Evolutionary conservation across 2,329 filamentous ascomycete species (phyloP).

Genomic region (Colletotrichum eleusines): DNA sequence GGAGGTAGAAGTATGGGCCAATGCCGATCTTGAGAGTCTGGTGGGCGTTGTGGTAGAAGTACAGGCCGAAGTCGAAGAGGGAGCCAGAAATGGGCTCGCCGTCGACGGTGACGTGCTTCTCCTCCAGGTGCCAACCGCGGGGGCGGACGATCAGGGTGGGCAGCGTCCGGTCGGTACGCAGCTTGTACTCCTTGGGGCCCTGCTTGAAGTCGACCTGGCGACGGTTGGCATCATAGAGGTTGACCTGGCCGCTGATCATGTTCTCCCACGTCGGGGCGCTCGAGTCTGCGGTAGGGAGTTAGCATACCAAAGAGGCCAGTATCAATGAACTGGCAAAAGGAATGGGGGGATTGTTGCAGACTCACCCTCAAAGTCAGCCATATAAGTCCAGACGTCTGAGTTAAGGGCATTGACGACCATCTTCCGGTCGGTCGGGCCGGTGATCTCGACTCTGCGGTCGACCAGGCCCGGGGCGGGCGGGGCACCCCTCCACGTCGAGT

Average conservation of each 20-base stretch:
- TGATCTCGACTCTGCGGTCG: slow-evolving; percentile 96
- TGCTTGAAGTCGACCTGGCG: slow-evolving; percentile 96
- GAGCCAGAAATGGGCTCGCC: slow-evolving; percentile 93
- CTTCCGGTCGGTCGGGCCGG: slow-evolving; percentile 95
- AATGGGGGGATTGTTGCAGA: neutral
- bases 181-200: slow-evolving; percentile 95
- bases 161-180: slow-evolving; percentile 85
- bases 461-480: slow-evolving; percentile 91
- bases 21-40: slow-evolving; percentile 86
- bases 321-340: neutral
- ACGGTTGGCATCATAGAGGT: slow-evolving; percentile 95
- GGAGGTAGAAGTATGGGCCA: slow-evolving; percentile 97
- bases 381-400: slow-evolving; percentile 97
- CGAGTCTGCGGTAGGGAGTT: slow-evolving; percentile 72
- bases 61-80: slow-evolving; percentile 97
- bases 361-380: slow-evolving; percentile 97
- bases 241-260: slow-evolving; percentile 98
- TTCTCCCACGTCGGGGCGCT: slow-evolving; percentile 98
- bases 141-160: slow-evolving; percentile 95
- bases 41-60: slow-evolving; percentile 98
- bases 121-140: slow-evolving; percentile 96
- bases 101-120: slow-evolving; percentile 97
- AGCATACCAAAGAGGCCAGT: neutral
- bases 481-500: slow-evolving; percentile 93
- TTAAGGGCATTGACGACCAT: slow-evolving; percentile 99